Evolutionary conservation across 176 grass and related monocot genomes (phyloP).

Genomic region (Melocanna baccifera): DNA sequence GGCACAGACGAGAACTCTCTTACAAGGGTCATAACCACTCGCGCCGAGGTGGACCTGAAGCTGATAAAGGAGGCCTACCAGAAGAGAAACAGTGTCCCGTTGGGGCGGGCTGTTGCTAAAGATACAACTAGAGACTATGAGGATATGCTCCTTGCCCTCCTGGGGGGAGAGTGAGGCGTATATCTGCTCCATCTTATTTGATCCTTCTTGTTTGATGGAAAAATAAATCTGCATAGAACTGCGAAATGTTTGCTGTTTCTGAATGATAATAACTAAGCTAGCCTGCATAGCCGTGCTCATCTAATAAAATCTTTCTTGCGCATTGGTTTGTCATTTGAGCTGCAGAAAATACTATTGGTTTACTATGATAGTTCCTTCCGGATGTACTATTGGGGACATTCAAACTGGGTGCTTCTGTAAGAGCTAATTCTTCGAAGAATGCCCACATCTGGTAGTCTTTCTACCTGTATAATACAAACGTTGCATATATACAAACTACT

Average conservation of each 20-base stretch:
- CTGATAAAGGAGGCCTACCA: conserved; percentile 69
- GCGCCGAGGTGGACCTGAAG: conserved; percentile 75
- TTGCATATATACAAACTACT: no score
- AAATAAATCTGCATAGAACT: conserved; percentile 14
- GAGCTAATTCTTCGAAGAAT: no score
- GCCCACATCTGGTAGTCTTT: no score
- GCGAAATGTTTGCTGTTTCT: conserved; percentile 13
- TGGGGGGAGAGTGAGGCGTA: conserved; percentile 51
- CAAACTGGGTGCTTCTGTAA: neutral
- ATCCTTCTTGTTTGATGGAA: conserved; percentile 1
- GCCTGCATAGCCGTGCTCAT: conserved; percentile 11
- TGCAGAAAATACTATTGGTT: neutral
- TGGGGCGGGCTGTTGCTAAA: conserved; percentile 60
- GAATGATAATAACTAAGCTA: conserved; percentile 7
- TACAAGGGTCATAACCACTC: conserved; percentile 73
- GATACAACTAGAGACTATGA: conserved; percentile 82
- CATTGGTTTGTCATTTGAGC: neutral
- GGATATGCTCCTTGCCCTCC: conserved; percentile 61
- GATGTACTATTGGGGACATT: neutral
- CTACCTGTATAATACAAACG: no score
- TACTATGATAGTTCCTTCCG: neutral
- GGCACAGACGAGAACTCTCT: conserved; percentile 79
- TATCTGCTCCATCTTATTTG: neutral
- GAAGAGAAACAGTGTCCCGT: conserved; percentile 77
- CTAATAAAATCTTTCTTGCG: neutral